A percentile compares a stretch with the other conserved stretches of the same genome.
Evolutionary conservation across 2,329 filamentous ascomycete species (phyloP).

Genomic region (Epicoccum sorghinum): DNA sequence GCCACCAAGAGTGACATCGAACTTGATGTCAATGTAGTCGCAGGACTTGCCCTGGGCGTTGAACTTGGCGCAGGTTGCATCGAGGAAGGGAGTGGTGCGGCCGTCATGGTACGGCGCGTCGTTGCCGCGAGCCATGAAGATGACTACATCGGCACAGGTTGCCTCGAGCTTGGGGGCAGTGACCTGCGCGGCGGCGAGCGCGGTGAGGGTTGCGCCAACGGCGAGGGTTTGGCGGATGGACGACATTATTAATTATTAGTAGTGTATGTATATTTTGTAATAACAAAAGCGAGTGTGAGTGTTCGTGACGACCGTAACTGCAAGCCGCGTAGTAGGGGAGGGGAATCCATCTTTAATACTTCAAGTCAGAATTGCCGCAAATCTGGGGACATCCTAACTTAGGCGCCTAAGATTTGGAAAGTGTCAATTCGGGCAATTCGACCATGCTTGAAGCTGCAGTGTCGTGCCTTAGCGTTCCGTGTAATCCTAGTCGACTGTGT

Average conservation of each 20-base stretch:
- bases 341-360: slow-evolving; percentile 20
- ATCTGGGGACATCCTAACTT: background rate
- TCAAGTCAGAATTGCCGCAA: slow-evolving; percentile 11
- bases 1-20: slow-evolving; percentile 14
- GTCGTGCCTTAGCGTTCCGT: background rate
- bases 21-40: slow-evolving; percentile 33
- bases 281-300: slow-evolving; percentile 29
- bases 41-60: slow-evolving; percentile 30
- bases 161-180: slow-evolving; percentile 30
- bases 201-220: slow-evolving; percentile 27
- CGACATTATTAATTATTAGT: slow-evolving; percentile 37
- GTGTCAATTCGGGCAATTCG: slow-evolving; percentile 16
- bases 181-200: slow-evolving; percentile 38
- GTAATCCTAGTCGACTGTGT: background rate
- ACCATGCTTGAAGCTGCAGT: background rate
- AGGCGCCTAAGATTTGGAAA: background rate
- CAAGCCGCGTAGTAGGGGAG: slow-evolving; percentile 23
- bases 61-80: slow-evolving; percentile 29
- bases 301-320: slow-evolving; percentile 6
- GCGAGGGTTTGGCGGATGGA: slow-evolving; percentile 30
- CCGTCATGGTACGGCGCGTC: slow-evolving; percentile 31
- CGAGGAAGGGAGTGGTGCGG: slow-evolving; percentile 29
- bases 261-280: slow-evolving; percentile 23
- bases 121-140: slow-evolving; percentile 34
- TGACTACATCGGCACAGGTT: slow-evolving; percentile 29